These are phyloP conservation scores for Flaveria brownii DNA, from an alignment of 129 eudicot species.

Conservation along the genomic window DNA sequence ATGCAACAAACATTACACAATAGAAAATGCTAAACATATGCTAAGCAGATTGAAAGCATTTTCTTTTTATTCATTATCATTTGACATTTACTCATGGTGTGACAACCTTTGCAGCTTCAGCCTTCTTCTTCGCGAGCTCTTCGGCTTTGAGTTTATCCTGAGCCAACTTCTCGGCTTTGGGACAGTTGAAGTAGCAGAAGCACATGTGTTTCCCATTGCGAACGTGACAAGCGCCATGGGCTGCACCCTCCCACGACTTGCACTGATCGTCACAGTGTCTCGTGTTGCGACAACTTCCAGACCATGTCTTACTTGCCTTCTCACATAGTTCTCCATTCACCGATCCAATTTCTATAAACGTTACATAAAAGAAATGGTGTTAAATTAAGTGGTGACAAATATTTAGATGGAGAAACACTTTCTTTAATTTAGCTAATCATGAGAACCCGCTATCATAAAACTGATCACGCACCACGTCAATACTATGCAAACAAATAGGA, in stretches of 20 bases:
- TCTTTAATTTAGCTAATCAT: neutral
- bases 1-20: slow-evolving; percentile 2
- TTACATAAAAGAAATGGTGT: neutral
- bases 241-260: slow-evolving; percentile 40
- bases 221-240: slow-evolving; percentile 37
- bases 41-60: neutral
- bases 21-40: neutral
- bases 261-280: slow-evolving; percentile 36
- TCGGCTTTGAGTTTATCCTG: slow-evolving; percentile 26
- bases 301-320: slow-evolving; percentile 41
- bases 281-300: slow-evolving; percentile 35
- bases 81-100: slow-evolving; percentile 9
- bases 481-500: too few species aligned
- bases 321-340: slow-evolving; percentile 32
- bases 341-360: neutral
- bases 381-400: neutral
- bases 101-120: slow-evolving; percentile 15
- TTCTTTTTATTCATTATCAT: slow-evolving; percentile 20
- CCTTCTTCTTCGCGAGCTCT: slow-evolving; percentile 19
- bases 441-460: too few species aligned
- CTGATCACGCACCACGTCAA: too few species aligned
- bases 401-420: neutral
- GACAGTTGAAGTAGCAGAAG: slow-evolving; percentile 37
- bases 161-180: slow-evolving; percentile 20
- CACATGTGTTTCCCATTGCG: slow-evolving; percentile 33